A percentile compares a stretch with the other conserved stretches of the same genome.
These are phyloP conservation scores for Leccinum huronense DNA, from an alignment of 1,284 basidiomycete genomes.

Conservation along the genomic window DNA sequence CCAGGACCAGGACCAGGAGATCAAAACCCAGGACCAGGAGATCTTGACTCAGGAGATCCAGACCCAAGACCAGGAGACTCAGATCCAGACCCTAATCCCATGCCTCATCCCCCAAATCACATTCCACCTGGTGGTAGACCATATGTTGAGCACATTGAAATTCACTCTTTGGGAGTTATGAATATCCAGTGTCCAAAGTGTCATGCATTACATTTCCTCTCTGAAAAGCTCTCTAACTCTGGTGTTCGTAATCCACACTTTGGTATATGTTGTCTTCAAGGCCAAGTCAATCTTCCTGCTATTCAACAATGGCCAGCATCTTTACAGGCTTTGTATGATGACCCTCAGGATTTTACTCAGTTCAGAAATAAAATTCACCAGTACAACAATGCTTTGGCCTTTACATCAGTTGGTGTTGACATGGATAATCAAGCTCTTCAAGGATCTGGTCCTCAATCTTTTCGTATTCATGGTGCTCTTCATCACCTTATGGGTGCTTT, in stretches of 20 bases:
- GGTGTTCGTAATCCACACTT: neutral
- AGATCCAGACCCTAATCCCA: too few species aligned
- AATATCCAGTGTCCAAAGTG: constrained; percentile 25
- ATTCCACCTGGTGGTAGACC: constrained; percentile 9
- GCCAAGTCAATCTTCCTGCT: neutral
- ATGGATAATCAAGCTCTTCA: constrained; percentile 33
- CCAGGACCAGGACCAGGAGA: too few species aligned
- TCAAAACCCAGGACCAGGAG: too few species aligned
- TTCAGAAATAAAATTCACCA: constrained; percentile 15
- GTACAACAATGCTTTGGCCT: constrained; percentile 39
- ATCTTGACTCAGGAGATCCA: too few species aligned
- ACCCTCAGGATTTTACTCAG: neutral
- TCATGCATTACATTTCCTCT: constrained; percentile 22
- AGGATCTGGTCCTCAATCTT: constrained; percentile 35
- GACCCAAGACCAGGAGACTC: too few species aligned
- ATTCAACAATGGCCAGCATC: neutral
- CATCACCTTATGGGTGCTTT: neutral
- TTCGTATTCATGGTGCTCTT: constrained; percentile 13
- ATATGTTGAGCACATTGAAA: constrained; percentile 6
- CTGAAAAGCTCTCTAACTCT: neutral
- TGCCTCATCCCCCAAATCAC: neutral
- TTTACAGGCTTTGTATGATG: neutral
- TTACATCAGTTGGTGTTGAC: constrained; percentile 38
- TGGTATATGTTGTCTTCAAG: neutral
- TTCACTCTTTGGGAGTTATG: constrained; percentile 20